A percentile compares a stretch with the other conserved stretches of the same genome.
These are phyloP conservation scores for Biscutella laevigata DNA, from an alignment of 441 rosid genomes.

Conservation along the genomic window DNA sequence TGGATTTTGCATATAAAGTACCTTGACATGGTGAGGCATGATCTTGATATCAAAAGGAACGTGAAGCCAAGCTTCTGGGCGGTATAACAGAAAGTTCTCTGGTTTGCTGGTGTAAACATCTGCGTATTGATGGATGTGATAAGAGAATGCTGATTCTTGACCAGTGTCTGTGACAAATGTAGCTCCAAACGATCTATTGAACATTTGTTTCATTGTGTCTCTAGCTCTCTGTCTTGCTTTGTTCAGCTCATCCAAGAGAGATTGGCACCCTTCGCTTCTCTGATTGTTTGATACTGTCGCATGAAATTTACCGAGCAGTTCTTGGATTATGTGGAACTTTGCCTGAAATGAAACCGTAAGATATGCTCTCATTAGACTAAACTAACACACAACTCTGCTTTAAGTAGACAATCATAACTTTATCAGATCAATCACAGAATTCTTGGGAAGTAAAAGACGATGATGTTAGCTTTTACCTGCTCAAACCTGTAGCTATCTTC, in stretches of 20 bases:
- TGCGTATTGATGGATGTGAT: constrained; percentile 91
- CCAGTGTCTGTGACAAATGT: constrained; percentile 86
- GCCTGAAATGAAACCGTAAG: constrained; percentile 40
- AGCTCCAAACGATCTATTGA: constrained; percentile 87
- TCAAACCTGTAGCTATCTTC: constrained; percentile 71
- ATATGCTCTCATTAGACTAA: background rate
- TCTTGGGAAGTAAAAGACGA: constrained; percentile 5
- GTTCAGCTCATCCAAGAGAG: constrained; percentile 64
- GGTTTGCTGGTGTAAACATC: constrained; percentile 91
- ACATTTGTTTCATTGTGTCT: constrained; percentile 71
- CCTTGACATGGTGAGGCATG: constrained; percentile 98
- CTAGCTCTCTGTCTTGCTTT: constrained; percentile 65
- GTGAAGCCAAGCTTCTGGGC: constrained; percentile 90
- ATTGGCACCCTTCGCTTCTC: constrained; percentile 42
- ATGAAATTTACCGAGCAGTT: constrained; percentile 78
- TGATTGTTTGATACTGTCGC: constrained; percentile 39
- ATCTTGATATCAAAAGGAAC: constrained; percentile 80
- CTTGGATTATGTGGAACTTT: constrained; percentile 88
- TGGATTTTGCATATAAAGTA: constrained; percentile 21
- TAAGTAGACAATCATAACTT: too few relatives aligned
- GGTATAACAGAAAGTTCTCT: constrained; percentile 71
- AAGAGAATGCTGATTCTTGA: constrained; percentile 93
- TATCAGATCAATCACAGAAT: too few relatives aligned
- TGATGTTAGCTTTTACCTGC: constrained; percentile 50
- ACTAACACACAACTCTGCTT: background rate